Evolutionary conservation across 768 basidiomycete genomes (phyloP).

Genomic region (Pisolithus orientalis): DNA sequence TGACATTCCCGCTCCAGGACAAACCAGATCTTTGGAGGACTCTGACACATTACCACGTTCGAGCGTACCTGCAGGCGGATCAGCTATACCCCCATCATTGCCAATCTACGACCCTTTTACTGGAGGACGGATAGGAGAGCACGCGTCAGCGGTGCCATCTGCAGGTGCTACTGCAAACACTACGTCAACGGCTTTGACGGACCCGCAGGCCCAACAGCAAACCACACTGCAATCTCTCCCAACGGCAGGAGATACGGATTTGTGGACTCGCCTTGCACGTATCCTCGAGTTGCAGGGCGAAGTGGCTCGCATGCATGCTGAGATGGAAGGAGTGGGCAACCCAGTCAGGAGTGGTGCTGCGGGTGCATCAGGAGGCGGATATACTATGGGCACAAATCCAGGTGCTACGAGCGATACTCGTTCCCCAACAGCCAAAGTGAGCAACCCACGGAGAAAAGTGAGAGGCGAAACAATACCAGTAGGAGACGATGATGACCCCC

Average conservation of each 20-base stretch:
- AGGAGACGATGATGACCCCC: slow-evolving; percentile 21
- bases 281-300: slow-evolving; percentile 71
- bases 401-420: background rate
- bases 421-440: slow-evolving; percentile 6
- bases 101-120: slow-evolving; percentile 29
- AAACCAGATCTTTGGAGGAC: slow-evolving; percentile 11
- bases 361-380: background rate
- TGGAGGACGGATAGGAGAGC: slow-evolving; percentile 20
- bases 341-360: slow-evolving; percentile 6
- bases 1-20: slow-evolving; percentile 2
- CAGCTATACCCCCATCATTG: background rate
- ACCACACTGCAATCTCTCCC: slow-evolving; percentile 12
- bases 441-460: slow-evolving; percentile 12
- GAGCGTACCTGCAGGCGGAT: background rate
- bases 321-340: slow-evolving; percentile 63
- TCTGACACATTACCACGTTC: slow-evolving; percentile 8
- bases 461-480: slow-evolving; percentile 32
- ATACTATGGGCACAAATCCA: background rate
- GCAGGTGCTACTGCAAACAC: background rate
- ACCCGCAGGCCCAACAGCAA: background rate
- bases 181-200: background rate
- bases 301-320: slow-evolving; percentile 64
- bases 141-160: slow-evolving; percentile 6
- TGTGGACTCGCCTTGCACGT: slow-evolving; percentile 63
- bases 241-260: slow-evolving; percentile 35